Conservation (phyloP, 2,329 filamentous ascomycete species). For the Lomentospora prolificans region DNA sequence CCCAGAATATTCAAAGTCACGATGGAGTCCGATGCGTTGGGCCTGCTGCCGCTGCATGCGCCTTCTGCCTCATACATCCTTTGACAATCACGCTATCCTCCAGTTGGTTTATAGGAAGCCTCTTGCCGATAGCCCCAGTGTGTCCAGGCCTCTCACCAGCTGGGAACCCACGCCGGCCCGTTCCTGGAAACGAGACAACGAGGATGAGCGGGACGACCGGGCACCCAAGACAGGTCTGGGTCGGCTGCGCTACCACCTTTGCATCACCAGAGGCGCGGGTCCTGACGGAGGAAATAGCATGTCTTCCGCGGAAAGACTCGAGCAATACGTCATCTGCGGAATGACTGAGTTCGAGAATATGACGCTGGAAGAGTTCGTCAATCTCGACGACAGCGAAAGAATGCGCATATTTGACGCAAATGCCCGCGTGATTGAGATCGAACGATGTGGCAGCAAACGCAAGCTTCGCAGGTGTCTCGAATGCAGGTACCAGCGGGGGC, state of each 20-base stretch:
- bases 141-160: not conserved
- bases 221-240: not conserved
- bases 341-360: not conserved
- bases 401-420: not conserved
- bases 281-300: too few relatives aligned
- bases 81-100: not conserved
- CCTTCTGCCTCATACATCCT: not conserved
- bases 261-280: not conserved
- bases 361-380: not conserved
- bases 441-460: not conserved
- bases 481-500: not conserved
- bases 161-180: too few relatives aligned
- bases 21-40: not conserved
- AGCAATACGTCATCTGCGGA: not conserved
- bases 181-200: too few relatives aligned
- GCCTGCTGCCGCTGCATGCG: slow-evolving; percentile 2
- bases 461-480: not conserved
- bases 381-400: not conserved
- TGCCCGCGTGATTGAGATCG: not conserved
- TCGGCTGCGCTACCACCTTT: not conserved
- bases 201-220: not conserved
- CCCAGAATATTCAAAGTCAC: not conserved
- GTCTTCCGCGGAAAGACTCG: not conserved
- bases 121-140: not conserved
- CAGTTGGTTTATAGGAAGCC: not conserved